Conservation (phyloP, 2,329 filamentous ascomycete genomes). For the Ceratocystis colombiana region DNA sequence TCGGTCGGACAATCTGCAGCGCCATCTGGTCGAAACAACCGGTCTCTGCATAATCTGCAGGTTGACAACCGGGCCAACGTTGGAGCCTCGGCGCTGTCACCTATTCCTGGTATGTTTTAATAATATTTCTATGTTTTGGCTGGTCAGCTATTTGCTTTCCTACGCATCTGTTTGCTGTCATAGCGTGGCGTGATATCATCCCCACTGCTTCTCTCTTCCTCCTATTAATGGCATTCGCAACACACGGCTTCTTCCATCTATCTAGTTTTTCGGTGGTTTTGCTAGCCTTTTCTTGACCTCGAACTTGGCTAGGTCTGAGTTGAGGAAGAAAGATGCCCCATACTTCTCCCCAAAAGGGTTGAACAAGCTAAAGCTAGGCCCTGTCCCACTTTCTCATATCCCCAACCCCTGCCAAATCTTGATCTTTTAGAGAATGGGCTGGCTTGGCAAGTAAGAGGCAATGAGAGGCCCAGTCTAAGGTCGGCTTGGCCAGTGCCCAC, state of each 20-base stretch:
- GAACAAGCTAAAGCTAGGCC: slow-evolving; percentile 31
- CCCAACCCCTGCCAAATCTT: slow-evolving; percentile 19
- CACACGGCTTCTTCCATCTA: neutral
- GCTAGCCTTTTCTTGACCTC: neutral
- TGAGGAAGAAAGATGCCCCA: slow-evolving; percentile 10
- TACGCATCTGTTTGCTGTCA: neutral
- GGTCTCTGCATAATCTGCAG: slow-evolving; percentile 21
- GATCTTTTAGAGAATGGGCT: slow-evolving; percentile 20
- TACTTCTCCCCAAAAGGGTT: slow-evolving; percentile 22
- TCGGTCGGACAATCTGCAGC: slow-evolving; percentile 35
- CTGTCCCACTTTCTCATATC: slow-evolving; percentile 20
- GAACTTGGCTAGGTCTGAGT: slow-evolving; percentile 7
- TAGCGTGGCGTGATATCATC: neutral
- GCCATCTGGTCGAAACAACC: slow-evolving; percentile 29
- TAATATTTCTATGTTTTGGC: neutral
- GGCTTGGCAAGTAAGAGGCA: slow-evolving; percentile 19
- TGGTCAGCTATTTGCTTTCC: neutral
- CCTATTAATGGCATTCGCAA: neutral
- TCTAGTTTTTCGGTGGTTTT: neutral
- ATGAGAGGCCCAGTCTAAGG: slow-evolving; percentile 1
- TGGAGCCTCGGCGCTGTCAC: slow-evolving; percentile 19
- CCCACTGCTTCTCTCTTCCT: neutral
- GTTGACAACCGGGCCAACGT: slow-evolving; percentile 20
- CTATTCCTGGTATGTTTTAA: slow-evolving; percentile 24
- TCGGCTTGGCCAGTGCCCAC: slow-evolving; percentile 11